These are phyloP conservation scores for Abrus pulchellus DNA, from an alignment of 306 rosid genomes.

Conservation along the genomic window DNA sequence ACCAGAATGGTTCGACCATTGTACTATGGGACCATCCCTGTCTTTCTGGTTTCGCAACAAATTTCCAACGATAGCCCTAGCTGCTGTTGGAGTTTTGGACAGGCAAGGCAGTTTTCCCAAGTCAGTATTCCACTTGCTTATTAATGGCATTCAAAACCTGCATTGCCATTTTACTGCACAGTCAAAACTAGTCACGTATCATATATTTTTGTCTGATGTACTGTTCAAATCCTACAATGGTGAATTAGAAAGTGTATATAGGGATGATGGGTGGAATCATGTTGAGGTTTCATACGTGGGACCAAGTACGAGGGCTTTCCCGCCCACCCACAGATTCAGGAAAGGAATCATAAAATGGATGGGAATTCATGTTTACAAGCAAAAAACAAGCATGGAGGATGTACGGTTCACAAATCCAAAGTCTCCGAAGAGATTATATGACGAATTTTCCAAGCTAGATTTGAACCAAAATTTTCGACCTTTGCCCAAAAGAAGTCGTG, in stretches of 20 bases:
- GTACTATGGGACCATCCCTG: background rate
- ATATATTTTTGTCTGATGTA: slow-evolving; percentile 8
- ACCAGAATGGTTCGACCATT: slow-evolving; percentile 37
- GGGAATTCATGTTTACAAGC: slow-evolving; percentile 34
- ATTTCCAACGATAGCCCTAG: slow-evolving; percentile 14
- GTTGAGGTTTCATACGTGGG: slow-evolving; percentile 11
- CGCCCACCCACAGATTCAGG: background rate
- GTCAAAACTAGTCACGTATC: background rate
- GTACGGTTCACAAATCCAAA: slow-evolving; percentile 24
- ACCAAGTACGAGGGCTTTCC: background rate
- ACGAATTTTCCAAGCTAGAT: background rate
- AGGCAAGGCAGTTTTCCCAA: background rate
- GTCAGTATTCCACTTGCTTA: background rate
- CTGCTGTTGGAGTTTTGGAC: slow-evolving; percentile 31
- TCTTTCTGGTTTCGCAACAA: slow-evolving; percentile 46
- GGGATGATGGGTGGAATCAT: slow-evolving; percentile 38
- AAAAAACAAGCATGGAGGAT: slow-evolving; percentile 20
- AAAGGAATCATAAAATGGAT: slow-evolving; percentile 30
- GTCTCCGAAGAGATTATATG: background rate
- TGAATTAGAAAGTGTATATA: slow-evolving; percentile 5
- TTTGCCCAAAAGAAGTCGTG: background rate
- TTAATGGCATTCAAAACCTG: slow-evolving; percentile 25
- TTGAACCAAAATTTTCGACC: background rate
- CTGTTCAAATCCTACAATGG: slow-evolving; percentile 4
- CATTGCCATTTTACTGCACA: background rate